Base-by-base conservation (phyloP, 768 basidiomycete genomes). In the Fomitopsis serialis region DNA sequence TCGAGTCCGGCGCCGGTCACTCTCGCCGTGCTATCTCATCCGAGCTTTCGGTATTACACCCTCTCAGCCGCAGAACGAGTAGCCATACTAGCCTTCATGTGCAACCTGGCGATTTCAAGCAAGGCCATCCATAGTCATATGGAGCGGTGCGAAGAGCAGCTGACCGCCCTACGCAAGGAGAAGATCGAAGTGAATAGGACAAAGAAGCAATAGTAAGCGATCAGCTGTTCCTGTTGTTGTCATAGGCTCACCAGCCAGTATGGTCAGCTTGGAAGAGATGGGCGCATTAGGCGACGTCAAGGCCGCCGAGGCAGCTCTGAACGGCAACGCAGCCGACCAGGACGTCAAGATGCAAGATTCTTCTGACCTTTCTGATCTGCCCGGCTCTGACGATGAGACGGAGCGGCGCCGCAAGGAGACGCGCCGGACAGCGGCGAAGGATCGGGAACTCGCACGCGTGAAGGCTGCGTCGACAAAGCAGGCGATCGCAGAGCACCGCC, bases 101-200 rank as follows among this genome's bases (percentile, higher is more conserved):
- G 86, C 70, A 92, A 95, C 63, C 70, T 95, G 48, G 93, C 87
- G 1, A 82, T 94, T 23, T 92, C 94, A 22, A 93, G 91, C 69
- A 96, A 93, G 70, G 78, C 84, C 10, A 84, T 98, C 21, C 89
- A 94, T 64, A 70, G 78, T 5, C 89, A 92, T 62, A 89, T 98
- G 82, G 97, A 99, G 62, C 79, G 82, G 43, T 92, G 90, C 62
- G 93, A 95, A 63, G 81, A 89, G 61, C 85, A 89, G 58, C 69
- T 99, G 57, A 98, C 97, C 9, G 91, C 94, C 24, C 74, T 97
- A 32, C 74, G 97, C 58, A 99, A 98, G 70, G 92, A 96, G 68
- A 90, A 95, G 68, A 93, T 95, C 29, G 97, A 98, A 57, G 84
- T 94, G 56, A 97, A 97, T 71, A 80, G 95, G 54, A 75, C 86